These are phyloP conservation scores for Leucaena leucocephala DNA, from an alignment of 306 rosid species.

Conservation along the genomic window DNA sequence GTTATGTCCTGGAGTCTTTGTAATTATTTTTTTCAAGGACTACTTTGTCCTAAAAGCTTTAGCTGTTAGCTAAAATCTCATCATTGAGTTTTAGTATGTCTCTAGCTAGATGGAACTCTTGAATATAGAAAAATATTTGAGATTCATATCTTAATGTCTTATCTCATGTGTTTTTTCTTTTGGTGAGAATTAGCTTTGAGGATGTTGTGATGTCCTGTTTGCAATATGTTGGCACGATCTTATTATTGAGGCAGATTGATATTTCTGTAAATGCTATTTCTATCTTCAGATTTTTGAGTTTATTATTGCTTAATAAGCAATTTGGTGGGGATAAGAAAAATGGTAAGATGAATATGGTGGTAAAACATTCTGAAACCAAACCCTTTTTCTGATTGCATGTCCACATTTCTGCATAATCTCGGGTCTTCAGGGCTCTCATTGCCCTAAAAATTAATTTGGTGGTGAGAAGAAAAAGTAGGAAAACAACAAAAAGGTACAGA, in stretches of 20 bases:
- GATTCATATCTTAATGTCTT: background rate
- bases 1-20: background rate
- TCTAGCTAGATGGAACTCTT: background rate
- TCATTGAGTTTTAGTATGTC: background rate
- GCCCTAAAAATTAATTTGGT: constrained; percentile 1
- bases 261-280: constrained; percentile 4
- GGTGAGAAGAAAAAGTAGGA: background rate
- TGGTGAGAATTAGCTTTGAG: background rate
- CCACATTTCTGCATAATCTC: background rate
- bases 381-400: background rate
- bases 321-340: background rate
- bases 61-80: background rate
- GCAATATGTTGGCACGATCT: background rate
- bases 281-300: background rate
- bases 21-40: background rate
- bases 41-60: background rate
- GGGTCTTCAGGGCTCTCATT: background rate
- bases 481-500: background rate
- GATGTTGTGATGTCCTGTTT: background rate
- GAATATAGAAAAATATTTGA: constrained; percentile 5
- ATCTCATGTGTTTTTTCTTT: background rate
- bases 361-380: background rate
- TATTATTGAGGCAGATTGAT: background rate
- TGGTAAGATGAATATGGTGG: background rate
- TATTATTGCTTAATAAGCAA: background rate